These are phyloP conservation scores for Gynostemma pentaphyllum DNA, from an alignment of 306 rosid species.

Conservation along the genomic window DNA sequence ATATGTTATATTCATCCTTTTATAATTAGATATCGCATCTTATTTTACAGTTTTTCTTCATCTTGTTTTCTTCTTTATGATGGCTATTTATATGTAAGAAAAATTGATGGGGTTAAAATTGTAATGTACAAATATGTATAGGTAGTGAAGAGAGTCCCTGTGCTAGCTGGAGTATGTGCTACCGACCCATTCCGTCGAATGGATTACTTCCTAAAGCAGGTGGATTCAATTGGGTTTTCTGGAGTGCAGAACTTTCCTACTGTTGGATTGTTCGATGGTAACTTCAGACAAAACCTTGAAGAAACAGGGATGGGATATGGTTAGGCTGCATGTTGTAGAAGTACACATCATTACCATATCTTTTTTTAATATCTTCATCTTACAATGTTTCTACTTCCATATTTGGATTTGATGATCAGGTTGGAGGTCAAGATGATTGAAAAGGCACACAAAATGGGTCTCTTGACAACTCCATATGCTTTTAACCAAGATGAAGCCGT, in stretches of 20 bases:
- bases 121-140: conserved; percentile 14
- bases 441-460: conserved; percentile 80
- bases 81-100: not conserved
- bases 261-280: conserved; percentile 82
- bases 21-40: not conserved
- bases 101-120: not conserved
- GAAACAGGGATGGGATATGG: conserved; percentile 96
- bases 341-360: not conserved
- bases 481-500: conserved; percentile 65
- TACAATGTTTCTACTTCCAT: not conserved
- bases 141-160: conserved; percentile 78
- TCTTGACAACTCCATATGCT: conserved; percentile 85
- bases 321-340: conserved; percentile 30
- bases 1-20: not conserved
- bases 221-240: conserved; percentile 75
- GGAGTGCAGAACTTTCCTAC: conserved; percentile 99
- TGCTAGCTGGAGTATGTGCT: conserved; percentile 85
- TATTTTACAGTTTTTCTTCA: not conserved
- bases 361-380: not conserved
- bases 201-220: conserved; percentile 80
- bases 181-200: conserved; percentile 90
- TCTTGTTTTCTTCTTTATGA: not conserved
- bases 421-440: conserved; percentile 89
- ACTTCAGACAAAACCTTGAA: conserved; percentile 89
- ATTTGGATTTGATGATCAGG: conserved; percentile 30